Evolutionary conservation across 495 filamentous ascomycete genomes (phyloP).

Genomic region (Talaromyces borbonicus): DNA sequence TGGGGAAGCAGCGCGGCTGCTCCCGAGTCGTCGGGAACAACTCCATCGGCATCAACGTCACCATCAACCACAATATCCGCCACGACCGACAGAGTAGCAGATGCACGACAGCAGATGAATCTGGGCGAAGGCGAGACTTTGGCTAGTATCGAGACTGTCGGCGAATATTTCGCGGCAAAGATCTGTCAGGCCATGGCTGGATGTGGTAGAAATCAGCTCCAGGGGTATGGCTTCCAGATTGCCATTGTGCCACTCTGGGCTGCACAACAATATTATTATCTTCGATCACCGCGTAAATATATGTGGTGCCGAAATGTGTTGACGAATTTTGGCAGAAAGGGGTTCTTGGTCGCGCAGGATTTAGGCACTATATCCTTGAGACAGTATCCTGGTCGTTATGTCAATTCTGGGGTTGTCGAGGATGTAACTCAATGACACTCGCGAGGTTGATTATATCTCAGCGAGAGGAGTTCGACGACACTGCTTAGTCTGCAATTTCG

Average conservation of each 20-base stretch:
- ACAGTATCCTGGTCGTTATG: conserved; percentile 6
- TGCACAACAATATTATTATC: conserved; percentile 2
- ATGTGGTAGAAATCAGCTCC: conserved; percentile 3
- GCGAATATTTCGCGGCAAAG: conserved; percentile 6
- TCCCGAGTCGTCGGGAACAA: not conserved
- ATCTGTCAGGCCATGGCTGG: conserved; percentile 8
- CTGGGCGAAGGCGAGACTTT: not conserved
- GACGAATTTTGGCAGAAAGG: conserved; percentile 6
- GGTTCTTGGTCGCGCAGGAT: conserved; percentile 3
- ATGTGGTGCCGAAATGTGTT: conserved; percentile 6
- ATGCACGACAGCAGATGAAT: not conserved
- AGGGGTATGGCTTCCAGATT: conserved; percentile 6
- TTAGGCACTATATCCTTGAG: not conserved
- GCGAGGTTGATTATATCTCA: not conserved
- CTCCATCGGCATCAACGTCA: not conserved
- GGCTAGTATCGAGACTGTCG: not conserved
- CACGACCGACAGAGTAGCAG: not conserved
- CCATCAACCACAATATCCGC: not conserved
- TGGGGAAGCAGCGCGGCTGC: not conserved
- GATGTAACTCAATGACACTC: not conserved
- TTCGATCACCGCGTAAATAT: conserved; percentile 2
- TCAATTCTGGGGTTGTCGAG: not conserved
- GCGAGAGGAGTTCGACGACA: not conserved
- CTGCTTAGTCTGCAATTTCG: not conserved
- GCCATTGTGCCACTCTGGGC: conserved; percentile 4